phyloP scores from a whole-genome alignment of 108 stramenopile species.

The Skeletonema marinoi region DNA sequence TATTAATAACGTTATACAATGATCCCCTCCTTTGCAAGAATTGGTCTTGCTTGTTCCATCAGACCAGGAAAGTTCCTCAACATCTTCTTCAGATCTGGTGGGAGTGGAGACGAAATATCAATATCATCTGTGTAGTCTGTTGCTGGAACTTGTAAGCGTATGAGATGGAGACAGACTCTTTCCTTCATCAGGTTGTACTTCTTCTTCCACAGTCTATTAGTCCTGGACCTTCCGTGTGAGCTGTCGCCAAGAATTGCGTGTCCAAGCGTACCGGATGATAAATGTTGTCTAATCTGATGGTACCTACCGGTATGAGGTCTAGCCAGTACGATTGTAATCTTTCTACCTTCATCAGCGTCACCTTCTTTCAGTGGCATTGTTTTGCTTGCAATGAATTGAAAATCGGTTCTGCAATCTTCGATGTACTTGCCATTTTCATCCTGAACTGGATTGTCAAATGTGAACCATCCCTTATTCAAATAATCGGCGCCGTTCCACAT shows the following conservation, averaged over 20 bases:
- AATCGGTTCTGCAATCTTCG: slow-evolving; percentile 33
- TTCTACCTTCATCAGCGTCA: slow-evolving; percentile 38
- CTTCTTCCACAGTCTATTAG: slow-evolving; percentile 43
- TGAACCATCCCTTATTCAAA: slow-evolving; percentile 47
- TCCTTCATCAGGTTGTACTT: slow-evolving; percentile 37
- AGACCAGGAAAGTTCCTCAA: slow-evolving; percentile 32
- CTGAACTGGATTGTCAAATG: slow-evolving; percentile 39
- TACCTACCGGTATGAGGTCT: slow-evolving; percentile 50
- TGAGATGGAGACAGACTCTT: slow-evolving; percentile 39
- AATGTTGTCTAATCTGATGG: slow-evolving; percentile 73
- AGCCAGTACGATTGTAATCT: slow-evolving; percentile 33
- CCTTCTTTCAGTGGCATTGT: slow-evolving; percentile 9
- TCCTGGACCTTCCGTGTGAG: slow-evolving; percentile 30
- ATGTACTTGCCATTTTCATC: slow-evolving; percentile 45
- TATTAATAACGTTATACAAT: not conserved
- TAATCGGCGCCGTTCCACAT: slow-evolving; percentile 40
- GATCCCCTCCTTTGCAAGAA: slow-evolving; percentile 14
- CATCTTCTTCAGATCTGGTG: slow-evolving; percentile 36
- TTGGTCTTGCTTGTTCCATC: slow-evolving; percentile 16
- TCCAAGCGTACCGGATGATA: slow-evolving; percentile 43
- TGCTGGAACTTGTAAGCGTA: slow-evolving; percentile 34
- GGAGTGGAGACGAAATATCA: slow-evolving; percentile 41
- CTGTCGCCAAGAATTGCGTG: slow-evolving; percentile 35
- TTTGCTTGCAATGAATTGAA: slow-evolving; percentile 35
- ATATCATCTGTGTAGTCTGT: slow-evolving; percentile 41